phyloP scores from a whole-genome alignment of 495 filamentous ascomycete genomes.

The Penicillium pulvis region DNA sequence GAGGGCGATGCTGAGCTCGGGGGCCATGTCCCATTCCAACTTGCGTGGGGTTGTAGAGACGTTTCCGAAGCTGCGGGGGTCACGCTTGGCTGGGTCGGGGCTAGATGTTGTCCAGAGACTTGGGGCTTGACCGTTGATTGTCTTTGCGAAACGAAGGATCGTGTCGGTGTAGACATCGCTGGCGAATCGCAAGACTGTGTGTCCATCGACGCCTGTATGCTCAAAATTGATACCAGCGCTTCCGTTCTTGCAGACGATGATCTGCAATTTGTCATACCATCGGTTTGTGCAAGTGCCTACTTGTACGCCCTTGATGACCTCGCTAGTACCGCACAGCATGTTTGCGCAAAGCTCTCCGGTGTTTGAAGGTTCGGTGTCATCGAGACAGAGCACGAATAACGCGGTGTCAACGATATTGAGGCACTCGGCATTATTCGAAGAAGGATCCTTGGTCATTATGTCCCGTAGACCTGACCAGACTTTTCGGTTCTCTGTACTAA shows the following conservation, averaged over 20 bases:
- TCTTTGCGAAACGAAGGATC: slow-evolving; percentile 91
- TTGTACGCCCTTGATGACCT: slow-evolving; percentile 90
- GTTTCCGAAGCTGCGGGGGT: slow-evolving; percentile 91
- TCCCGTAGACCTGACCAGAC: slow-evolving; percentile 92
- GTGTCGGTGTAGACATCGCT: slow-evolving; percentile 98
- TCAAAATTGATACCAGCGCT: slow-evolving; percentile 99
- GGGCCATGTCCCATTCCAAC: slow-evolving; percentile 96
- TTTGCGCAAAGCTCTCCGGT: slow-evolving; percentile 87
- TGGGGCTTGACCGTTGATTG: slow-evolving; percentile 94
- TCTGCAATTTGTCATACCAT: slow-evolving; percentile 99
- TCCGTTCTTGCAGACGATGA: slow-evolving; percentile 98
- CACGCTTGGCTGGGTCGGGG: slow-evolving; percentile 91
- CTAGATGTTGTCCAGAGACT: slow-evolving; percentile 87
- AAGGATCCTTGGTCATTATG: slow-evolving; percentile 80
- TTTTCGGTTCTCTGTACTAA: slow-evolving; percentile 95
- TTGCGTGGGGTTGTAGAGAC: slow-evolving; percentile 94
- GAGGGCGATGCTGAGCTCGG: slow-evolving; percentile 86
- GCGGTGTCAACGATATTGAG: slow-evolving; percentile 93
- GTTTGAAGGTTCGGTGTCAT: slow-evolving; percentile 82
- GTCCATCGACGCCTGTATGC: slow-evolving; percentile 96
- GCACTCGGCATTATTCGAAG: slow-evolving; percentile 93
- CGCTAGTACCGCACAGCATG: slow-evolving; percentile 95
- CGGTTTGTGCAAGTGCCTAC: slow-evolving; percentile 97
- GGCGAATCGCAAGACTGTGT: slow-evolving; percentile 94
- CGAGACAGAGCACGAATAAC: slow-evolving; percentile 87